phyloP scores from a whole-genome alignment of 495 filamentous ascomycete species.

The Podospora conica region DNA sequence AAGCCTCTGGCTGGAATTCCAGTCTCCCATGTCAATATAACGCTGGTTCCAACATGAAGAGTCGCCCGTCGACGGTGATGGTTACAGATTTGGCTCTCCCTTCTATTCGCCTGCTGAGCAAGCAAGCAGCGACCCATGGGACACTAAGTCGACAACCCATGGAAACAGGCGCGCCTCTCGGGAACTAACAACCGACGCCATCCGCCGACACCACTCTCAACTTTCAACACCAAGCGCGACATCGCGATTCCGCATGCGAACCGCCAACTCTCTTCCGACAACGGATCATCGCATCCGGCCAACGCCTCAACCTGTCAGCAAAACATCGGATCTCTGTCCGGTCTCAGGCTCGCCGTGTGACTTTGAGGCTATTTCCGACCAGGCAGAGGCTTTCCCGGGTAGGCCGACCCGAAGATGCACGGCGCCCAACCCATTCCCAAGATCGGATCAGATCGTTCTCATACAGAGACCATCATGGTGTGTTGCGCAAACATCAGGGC shows the following conservation, averaged over 20 bases:
- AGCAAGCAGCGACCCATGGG: no score
- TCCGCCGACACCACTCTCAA: no score
- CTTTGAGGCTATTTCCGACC: background rate
- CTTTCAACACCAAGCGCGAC: background rate
- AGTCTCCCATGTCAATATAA: no score
- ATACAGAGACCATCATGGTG: background rate
- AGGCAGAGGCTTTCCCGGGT: background rate
- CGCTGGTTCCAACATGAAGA: background rate
- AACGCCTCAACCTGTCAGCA: background rate
- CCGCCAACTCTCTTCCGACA: background rate
- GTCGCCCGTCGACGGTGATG: background rate
- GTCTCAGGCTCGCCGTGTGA: background rate
- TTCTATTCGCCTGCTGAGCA: no score
- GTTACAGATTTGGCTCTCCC: background rate
- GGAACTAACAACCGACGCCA: background rate
- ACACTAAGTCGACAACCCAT: background rate
- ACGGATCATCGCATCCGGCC: background rate
- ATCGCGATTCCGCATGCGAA: background rate
- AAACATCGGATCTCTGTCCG: background rate
- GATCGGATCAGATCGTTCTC: background rate
- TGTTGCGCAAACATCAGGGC: background rate
- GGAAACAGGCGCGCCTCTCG: background rate
- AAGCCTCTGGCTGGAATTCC: no score
- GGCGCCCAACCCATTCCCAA: background rate
- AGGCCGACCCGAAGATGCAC: background rate